phyloP scores from a whole-genome alignment of 129 eudicot species.

The Glebionis coronaria region DNA sequence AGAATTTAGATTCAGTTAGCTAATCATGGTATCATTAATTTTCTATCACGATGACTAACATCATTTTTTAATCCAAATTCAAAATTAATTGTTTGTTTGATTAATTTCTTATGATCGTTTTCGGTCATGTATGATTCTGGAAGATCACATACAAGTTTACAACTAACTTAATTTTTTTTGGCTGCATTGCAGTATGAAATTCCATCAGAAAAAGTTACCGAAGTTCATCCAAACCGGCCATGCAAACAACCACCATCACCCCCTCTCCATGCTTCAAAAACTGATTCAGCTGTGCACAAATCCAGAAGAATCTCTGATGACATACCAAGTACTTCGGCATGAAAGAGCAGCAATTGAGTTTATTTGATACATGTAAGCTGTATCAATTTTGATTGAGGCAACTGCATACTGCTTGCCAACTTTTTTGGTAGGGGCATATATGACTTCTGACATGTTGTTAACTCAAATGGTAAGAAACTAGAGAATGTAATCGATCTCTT shows the following conservation, averaged over 20 bases:
- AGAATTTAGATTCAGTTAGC: too few relatives aligned
- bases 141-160: background rate
- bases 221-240: constrained; percentile 74
- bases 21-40: too few relatives aligned
- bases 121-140: too few relatives aligned
- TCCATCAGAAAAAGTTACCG: constrained; percentile 54
- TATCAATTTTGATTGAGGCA: constrained; percentile 13
- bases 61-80: too few relatives aligned
- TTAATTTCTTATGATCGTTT: too few relatives aligned
- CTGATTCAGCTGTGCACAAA: constrained; percentile 24
- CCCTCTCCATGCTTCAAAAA: constrained; percentile 30
- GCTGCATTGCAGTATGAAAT: constrained; percentile 69
- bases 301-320: constrained; percentile 36
- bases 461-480: constrained; percentile 9
- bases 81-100: too few relatives aligned
- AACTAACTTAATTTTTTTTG: background rate
- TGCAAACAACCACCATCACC: constrained; percentile 40
- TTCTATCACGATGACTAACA: too few relatives aligned
- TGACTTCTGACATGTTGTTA: constrained; percentile 12
- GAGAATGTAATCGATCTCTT: background rate
- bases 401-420: background rate
- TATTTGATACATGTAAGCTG: constrained; percentile 27
- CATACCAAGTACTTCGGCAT: constrained; percentile 63
- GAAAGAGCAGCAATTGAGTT: constrained; percentile 19
- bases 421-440: constrained; percentile 9